Conservation (phyloP, 139 green algal genomes). For the Micractinium sp. region DNA sequence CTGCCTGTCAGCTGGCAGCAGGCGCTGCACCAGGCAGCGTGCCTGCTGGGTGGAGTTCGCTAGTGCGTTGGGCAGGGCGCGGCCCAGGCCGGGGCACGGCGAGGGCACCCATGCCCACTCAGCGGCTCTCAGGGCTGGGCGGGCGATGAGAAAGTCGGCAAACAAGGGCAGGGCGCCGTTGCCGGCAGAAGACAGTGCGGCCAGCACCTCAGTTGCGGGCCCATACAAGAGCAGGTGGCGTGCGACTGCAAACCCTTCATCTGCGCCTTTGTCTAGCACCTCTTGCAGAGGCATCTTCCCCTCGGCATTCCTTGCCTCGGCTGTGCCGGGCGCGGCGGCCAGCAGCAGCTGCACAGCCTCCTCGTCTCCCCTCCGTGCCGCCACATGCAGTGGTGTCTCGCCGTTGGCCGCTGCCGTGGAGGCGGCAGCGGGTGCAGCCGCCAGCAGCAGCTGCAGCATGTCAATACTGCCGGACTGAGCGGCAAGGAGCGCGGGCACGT, state of each 20-base stretch:
- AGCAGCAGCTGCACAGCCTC: background rate
- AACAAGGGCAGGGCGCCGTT: background rate
- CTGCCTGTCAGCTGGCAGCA: background rate
- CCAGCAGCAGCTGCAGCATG: background rate
- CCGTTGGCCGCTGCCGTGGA: too few species aligned
- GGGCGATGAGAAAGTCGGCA: background rate
- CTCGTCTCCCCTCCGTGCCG: too few species aligned
- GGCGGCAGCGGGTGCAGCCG: background rate
- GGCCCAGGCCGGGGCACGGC: background rate
- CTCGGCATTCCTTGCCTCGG: background rate
- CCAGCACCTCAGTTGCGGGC: background rate
- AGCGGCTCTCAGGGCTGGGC: background rate
- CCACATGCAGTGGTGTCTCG: background rate
- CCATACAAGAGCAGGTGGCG: background rate
- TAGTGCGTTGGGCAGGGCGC: background rate
- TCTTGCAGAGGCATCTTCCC: background rate
- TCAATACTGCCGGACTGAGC: too few species aligned
- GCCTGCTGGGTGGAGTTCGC: background rate
- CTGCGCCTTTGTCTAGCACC: background rate
- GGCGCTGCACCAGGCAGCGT: background rate
- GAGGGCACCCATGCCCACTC: background rate
- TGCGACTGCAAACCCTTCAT: background rate
- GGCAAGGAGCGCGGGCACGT: too few species aligned
- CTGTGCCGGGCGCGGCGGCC: too few species aligned
- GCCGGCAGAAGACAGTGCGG: background rate